phyloP scores from a whole-genome alignment of 768 basidiomycete species.

The Mycena chlorophos region DNA sequence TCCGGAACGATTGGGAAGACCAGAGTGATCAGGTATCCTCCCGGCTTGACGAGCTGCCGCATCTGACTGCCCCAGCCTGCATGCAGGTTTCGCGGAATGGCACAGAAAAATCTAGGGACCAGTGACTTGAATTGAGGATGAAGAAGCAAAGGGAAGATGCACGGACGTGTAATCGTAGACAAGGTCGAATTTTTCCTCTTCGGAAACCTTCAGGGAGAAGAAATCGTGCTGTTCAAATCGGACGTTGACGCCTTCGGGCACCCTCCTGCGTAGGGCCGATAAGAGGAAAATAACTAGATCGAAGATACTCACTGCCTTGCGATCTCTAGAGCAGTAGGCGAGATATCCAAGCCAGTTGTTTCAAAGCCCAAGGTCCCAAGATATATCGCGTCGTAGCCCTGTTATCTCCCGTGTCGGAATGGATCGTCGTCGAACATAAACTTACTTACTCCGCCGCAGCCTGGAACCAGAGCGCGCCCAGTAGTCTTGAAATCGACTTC shows the following conservation, averaged over 20 bases:
- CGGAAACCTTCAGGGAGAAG: slow-evolving; percentile 45
- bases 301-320: slow-evolving; percentile 11
- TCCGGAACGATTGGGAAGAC: slow-evolving; percentile 54
- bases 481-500: slow-evolving; percentile 43
- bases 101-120: slow-evolving; percentile 63
- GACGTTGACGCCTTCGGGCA: slow-evolving; percentile 31
- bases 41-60: slow-evolving; percentile 53
- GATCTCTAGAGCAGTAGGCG: slow-evolving; percentile 48
- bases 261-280: slow-evolving; percentile 3
- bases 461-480: slow-evolving; percentile 52
- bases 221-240: slow-evolving; percentile 51
- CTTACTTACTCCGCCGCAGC: slow-evolving; percentile 51
- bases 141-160: slow-evolving; percentile 1
- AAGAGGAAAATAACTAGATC: neutral
- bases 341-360: slow-evolving; percentile 56
- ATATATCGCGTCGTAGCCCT: slow-evolving; percentile 65
- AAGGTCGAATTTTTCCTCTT: slow-evolving; percentile 48
- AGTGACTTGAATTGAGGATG: neutral
- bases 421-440: neutral
- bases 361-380: slow-evolving; percentile 54
- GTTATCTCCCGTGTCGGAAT: neutral
- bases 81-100: slow-evolving; percentile 58
- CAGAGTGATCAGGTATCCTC: slow-evolving; percentile 62
- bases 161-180: slow-evolving; percentile 67
- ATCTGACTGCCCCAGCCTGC: slow-evolving; percentile 60